Evolutionary conservation across 352 stramenopile species (phyloP).

Genomic region (Phytophthora constricta): DNA sequence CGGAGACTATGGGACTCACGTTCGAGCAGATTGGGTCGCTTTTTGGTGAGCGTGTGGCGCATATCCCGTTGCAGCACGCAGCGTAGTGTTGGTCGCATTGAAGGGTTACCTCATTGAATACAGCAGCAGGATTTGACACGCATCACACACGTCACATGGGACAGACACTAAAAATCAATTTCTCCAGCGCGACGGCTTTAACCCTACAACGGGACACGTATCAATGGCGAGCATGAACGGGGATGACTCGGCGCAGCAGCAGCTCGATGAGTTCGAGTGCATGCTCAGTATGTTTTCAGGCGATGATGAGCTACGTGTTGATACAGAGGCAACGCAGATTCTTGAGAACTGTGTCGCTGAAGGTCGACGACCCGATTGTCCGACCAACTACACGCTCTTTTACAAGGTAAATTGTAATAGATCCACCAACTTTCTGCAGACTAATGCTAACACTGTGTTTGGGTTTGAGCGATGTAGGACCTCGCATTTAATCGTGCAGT

Average conservation of each 20-base stretch:
- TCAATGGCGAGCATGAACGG: not conserved
- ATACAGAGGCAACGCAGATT: constrained; percentile 35
- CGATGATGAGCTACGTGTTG: constrained; percentile 47
- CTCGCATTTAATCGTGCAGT: constrained; percentile 28
- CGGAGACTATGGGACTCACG: constrained; percentile 65
- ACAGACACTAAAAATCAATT: too few species aligned
- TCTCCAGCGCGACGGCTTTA: too few species aligned
- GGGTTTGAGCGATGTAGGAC: constrained; percentile 16
- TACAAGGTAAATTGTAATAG: constrained; percentile 41
- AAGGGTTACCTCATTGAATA: too few species aligned
- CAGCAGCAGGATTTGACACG: not conserved
- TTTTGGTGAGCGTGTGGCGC: constrained; percentile 40
- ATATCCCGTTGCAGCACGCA: constrained; percentile 12
- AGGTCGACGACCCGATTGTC: constrained; percentile 8
- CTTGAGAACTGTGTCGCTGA: constrained; percentile 26
- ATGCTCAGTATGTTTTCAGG: constrained; percentile 78
- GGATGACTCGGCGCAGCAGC: constrained; percentile 30
- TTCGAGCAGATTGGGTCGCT: constrained; percentile 72
- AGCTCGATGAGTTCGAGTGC: constrained; percentile 80
- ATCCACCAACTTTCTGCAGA: not conserved
- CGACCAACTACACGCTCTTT: constrained; percentile 53
- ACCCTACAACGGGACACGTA: too few species aligned
- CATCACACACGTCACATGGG: constrained; percentile 7
- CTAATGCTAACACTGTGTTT: not conserved
- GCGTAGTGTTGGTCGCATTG: constrained; percentile 7